Conservation (phyloP, 2,329 filamentous ascomycete species). For the Zasmidium cellare region DNA sequence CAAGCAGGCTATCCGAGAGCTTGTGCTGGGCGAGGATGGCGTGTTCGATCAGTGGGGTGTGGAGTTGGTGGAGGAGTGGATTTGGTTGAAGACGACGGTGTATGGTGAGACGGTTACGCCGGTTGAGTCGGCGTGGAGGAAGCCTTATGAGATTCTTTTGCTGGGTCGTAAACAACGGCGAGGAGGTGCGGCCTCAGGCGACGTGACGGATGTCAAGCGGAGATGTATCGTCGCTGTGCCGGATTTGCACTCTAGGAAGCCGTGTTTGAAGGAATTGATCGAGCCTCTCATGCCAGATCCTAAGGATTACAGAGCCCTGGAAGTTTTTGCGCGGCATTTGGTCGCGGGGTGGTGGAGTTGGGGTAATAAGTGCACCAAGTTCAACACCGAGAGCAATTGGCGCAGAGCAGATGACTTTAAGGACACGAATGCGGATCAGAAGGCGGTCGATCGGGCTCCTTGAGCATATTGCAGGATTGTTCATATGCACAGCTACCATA, state of each 20-base stretch:
- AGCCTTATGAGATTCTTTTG: conserved; percentile 74
- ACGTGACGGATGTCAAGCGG: conserved; percentile 36
- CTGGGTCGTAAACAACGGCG: conserved; percentile 48
- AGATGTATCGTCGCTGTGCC: conserved; percentile 69
- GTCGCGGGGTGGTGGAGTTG: conserved; percentile 77
- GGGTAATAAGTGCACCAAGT: conserved; percentile 72
- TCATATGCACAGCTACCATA: too few species aligned
- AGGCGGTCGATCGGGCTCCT: too few species aligned
- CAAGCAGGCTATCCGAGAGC: conserved; percentile 57
- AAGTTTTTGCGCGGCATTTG: conserved; percentile 74
- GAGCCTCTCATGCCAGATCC: conserved; percentile 51
- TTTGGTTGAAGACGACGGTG: conserved; percentile 73
- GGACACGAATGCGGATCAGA: not conserved
- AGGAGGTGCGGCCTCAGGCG: not conserved
- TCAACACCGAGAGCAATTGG: conserved; percentile 62
- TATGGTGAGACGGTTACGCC: conserved; percentile 64
- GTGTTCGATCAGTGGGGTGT: conserved; percentile 69
- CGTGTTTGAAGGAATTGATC: conserved; percentile 65
- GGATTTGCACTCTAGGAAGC: conserved; percentile 77
- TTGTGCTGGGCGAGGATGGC: conserved; percentile 56
- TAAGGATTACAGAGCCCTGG: conserved; percentile 59
- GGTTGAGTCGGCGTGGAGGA: conserved; percentile 64
- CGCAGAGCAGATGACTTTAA: not conserved
- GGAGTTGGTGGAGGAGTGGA: conserved; percentile 68
- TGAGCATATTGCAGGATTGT: too few species aligned